Percentiles rank a stretch among this genome's conserved stretches.
Conservation (phyloP, 768 basidiomycete species). For the Lyophyllum semitale region DNA sequence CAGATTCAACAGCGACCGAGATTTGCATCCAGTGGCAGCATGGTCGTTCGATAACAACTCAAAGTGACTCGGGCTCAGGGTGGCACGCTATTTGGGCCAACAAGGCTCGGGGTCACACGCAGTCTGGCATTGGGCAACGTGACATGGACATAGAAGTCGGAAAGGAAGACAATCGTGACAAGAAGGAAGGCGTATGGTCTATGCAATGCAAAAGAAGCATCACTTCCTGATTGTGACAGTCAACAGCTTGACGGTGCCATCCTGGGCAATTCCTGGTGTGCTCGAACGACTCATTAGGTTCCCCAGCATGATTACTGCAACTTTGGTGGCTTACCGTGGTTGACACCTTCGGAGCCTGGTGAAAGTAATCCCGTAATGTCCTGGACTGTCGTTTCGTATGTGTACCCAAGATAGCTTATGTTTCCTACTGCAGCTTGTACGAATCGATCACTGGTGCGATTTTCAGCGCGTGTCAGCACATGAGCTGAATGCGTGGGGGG, state of each 20-base stretch:
- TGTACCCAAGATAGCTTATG: conserved; percentile 32
- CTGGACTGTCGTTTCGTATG: conserved; percentile 37
- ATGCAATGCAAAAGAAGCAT: not conserved
- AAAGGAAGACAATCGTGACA: not conserved
- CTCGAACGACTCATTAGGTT: not conserved
- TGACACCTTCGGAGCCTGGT: conserved; percentile 43
- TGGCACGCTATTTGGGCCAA: too few relatives aligned
- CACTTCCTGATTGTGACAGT: conserved; percentile 39
- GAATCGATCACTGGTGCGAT: conserved; percentile 27
- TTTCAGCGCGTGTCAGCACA: not conserved
- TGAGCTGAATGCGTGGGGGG: not conserved
- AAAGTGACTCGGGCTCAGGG: too few relatives aligned
- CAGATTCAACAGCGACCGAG: too few relatives aligned
- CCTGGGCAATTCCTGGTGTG: conserved; percentile 51
- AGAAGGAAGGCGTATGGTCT: not conserved
- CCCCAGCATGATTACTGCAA: not conserved
- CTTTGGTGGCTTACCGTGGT: conserved; percentile 43
- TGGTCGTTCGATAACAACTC: too few relatives aligned
- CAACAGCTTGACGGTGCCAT: conserved; percentile 51
- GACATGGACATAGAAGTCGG: not conserved
- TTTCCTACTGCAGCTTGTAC: conserved; percentile 38
- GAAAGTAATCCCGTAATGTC: conserved; percentile 44
- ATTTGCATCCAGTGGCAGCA: too few relatives aligned
- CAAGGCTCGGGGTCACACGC: too few relatives aligned
- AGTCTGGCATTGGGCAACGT: too few relatives aligned